Evolutionary conservation across 148 eudicot genomes (phyloP).

Genomic region (Cornus florida): DNA sequence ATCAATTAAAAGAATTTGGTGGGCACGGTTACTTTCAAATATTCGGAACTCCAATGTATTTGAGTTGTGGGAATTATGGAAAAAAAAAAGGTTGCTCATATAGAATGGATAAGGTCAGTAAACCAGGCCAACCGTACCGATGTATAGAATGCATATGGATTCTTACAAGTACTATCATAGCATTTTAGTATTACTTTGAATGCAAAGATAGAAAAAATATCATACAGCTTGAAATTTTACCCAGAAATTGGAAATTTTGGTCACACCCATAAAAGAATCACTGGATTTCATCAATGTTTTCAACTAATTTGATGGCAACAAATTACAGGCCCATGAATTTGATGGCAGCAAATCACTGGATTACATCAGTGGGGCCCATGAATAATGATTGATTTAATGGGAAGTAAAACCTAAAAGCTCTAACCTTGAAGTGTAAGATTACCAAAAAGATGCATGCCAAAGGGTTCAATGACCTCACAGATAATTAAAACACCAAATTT

Average conservation of each 20-base stretch:
- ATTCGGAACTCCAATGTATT: neutral
- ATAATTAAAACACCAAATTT: neutral
- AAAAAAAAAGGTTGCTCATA: neutral
- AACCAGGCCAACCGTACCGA: neutral
- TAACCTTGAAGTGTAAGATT: neutral
- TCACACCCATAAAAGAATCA: neutral
- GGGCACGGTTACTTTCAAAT: neutral
- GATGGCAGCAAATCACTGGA: no score
- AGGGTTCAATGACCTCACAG: neutral
- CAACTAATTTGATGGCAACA: neutral
- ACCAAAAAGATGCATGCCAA: neutral
- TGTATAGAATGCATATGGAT: neutral
- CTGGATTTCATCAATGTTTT: no score
- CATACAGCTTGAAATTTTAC: no score
- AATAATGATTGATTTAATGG: neutral
- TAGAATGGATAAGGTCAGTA: neutral
- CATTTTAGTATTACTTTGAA: no score
- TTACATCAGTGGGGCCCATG: neutral
- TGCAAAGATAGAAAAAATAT: no score
- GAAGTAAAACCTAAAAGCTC: neutral
- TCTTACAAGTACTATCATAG: neutral
- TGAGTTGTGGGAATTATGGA: neutral
- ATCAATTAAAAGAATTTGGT: neutral
- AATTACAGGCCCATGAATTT: no score
- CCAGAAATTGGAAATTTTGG: neutral